These are phyloP conservation scores for Mrakia hoshinonis DNA, from an alignment of 768 basidiomycete species.

Conservation along the genomic window DNA sequence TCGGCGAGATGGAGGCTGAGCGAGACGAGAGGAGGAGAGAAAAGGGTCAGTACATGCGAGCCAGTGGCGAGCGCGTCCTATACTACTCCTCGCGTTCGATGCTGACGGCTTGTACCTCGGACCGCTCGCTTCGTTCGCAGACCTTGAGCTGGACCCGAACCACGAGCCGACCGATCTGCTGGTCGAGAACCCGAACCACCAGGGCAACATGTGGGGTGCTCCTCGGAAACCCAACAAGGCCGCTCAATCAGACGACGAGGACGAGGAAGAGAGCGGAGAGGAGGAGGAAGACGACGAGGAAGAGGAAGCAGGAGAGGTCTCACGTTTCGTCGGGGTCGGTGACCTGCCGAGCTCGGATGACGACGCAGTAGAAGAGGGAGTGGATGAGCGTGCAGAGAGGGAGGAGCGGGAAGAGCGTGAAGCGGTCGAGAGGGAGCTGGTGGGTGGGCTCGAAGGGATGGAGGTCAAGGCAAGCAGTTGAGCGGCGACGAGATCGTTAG, in stretches of 20 bases:
- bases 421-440: constrained; percentile 27
- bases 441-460: constrained; percentile 16
- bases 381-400: background rate
- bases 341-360: background rate
- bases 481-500: too few relatives aligned
- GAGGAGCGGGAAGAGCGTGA: constrained; percentile 20
- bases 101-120: background rate
- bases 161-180: constrained; percentile 56
- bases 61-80: too few relatives aligned
- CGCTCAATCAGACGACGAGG: background rate
- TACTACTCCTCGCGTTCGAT: constrained; percentile 15
- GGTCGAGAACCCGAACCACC: constrained; percentile 61
- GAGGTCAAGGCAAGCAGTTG: background rate
- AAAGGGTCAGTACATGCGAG: too few relatives aligned
- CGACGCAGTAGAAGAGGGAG: constrained; percentile 8
- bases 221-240: background rate
- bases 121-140: background rate
- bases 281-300: constrained; percentile 15
- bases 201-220: constrained; percentile 23
- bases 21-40: constrained; percentile 30
- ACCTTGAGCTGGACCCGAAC: constrained; percentile 40
- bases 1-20: constrained; percentile 40
- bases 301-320: background rate
- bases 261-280: constrained; percentile 13
- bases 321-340: background rate